A percentile compares a stretch with the other conserved stretches of the same genome.
phyloP scores from a whole-genome alignment of 140 eudicot species.

The Ambrosia hybrid region DNA sequence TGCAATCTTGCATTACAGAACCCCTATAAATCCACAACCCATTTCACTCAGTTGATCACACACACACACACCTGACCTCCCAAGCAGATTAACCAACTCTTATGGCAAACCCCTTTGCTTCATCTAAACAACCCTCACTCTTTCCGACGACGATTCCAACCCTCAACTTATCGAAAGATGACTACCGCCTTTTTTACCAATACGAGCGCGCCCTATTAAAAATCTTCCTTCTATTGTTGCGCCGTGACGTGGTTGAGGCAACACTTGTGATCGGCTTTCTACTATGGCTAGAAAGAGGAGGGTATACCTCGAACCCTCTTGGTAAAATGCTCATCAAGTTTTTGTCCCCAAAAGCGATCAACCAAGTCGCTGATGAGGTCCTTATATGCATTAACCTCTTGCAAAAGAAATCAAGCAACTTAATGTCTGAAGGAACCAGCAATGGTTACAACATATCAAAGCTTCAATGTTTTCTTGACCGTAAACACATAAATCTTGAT shows the following conservation, averaged over 20 bases:
- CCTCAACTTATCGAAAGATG: background rate
- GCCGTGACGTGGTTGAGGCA: background rate
- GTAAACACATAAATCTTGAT: slow-evolving; percentile 6
- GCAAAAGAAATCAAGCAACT: slow-evolving; percentile 3
- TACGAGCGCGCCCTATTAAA: background rate
- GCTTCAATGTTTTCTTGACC: slow-evolving; percentile 21
- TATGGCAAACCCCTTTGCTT: slow-evolving; percentile 16
- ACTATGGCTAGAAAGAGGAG: slow-evolving; percentile 3
- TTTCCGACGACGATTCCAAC: slow-evolving; percentile 9
- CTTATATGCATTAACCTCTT: slow-evolving; percentile 18
- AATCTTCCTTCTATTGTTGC: background rate
- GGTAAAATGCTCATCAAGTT: background rate
- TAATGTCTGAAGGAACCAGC: background rate
- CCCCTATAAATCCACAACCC: background rate
- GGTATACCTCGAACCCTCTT: background rate
- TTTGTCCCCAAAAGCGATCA: slow-evolving; percentile 3
- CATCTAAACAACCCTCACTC: slow-evolving; percentile 18
- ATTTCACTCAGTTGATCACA: background rate
- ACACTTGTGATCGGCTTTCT: background rate
- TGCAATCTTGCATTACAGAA: background rate
- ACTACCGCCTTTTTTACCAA: background rate
- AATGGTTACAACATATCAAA: background rate
- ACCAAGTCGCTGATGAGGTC: slow-evolving; percentile 14
- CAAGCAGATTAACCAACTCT: background rate
- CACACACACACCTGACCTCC: background rate